phyloP scores from a whole-genome alignment of 75 land plant species.

The Cunninghamia lanceolata region DNA sequence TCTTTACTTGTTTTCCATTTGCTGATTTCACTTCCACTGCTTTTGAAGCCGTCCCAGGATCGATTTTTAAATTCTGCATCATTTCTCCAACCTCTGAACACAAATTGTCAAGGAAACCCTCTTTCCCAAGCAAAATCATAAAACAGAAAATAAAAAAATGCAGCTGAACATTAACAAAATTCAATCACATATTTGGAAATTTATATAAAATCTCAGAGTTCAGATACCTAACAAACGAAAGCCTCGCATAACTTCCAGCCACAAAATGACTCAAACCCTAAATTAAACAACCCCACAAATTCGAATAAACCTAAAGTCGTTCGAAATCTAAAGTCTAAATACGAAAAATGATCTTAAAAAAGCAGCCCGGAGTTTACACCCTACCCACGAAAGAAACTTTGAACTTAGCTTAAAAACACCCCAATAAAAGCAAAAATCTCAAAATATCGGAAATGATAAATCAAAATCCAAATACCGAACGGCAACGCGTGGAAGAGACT shows the following conservation, averaged over 20 bases:
- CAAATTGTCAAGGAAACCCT: slow-evolving; percentile 13
- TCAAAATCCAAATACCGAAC: not conserved
- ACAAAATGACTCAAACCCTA: not conserved
- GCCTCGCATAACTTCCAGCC: not conserved
- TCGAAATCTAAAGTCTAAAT: not conserved
- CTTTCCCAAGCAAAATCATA: not conserved
- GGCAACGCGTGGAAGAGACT: not conserved
- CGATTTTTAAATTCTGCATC: slow-evolving; percentile 28
- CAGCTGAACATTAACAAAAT: not conserved
- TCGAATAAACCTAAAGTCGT: not conserved
- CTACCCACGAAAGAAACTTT: not conserved
- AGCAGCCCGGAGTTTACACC: not conserved
- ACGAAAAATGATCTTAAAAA: not conserved
- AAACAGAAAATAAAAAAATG: not conserved
- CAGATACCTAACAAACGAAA: too few species aligned
- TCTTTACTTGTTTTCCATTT: not conserved
- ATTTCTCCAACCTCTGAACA: slow-evolving; percentile 21
- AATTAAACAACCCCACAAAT: too few species aligned
- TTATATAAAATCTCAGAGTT: not conserved
- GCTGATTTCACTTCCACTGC: not conserved
- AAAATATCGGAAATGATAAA: not conserved
- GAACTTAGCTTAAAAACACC: too few species aligned
- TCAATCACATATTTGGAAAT: not conserved
- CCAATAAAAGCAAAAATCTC: not conserved
- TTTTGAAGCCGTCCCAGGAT: not conserved